Percentiles rank a stretch among this genome's conserved stretches.
These are phyloP conservation scores for Phytophthora europaea DNA, from an alignment of 352 stramenopile genomes.

Conservation along the genomic window DNA sequence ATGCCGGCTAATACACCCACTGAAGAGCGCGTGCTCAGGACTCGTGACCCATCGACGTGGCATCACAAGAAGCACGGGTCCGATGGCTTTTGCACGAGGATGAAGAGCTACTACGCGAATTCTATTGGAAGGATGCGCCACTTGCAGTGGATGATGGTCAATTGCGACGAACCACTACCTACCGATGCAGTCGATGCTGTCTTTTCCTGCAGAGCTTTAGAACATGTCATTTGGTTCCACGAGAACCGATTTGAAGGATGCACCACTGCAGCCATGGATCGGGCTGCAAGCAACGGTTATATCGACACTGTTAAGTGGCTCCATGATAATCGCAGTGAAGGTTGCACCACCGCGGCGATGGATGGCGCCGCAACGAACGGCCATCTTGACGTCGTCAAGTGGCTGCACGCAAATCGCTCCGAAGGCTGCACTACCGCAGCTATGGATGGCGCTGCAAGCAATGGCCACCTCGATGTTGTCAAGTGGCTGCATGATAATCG, in stretches of 20 bases:
- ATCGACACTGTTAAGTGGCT: no score
- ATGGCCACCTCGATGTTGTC: slow-evolving; percentile 13
- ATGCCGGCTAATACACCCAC: not conserved
- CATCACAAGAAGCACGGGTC: not conserved
- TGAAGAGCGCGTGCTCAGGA: not conserved
- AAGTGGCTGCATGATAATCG: slow-evolving; percentile 27
- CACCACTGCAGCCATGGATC: not conserved
- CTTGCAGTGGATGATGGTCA: not conserved
- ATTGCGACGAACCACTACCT: not conserved
- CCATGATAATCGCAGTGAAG: slow-evolving; percentile 6
- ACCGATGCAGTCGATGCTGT: slow-evolving; percentile 22
- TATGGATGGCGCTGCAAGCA: slow-evolving; percentile 25
- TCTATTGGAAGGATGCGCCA: no score
- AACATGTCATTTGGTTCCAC: slow-evolving; percentile 24
- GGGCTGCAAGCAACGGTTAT: no score
- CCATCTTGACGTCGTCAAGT: not conserved
- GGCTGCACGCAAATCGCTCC: slow-evolving; percentile 19
- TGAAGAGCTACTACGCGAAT: not conserved
- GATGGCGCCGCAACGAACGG: slow-evolving; percentile 19
- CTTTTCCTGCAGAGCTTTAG: not conserved
- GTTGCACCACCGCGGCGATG: slow-evolving; percentile 28
- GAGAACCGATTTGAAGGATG: slow-evolving; percentile 7
- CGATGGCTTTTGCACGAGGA: not conserved
- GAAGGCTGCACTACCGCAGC: slow-evolving; percentile 25
- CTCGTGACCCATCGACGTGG: not conserved